Base-by-base conservation (phyloP, 2,329 filamentous ascomycete genomes). In the Cercospora sesami region DNA sequence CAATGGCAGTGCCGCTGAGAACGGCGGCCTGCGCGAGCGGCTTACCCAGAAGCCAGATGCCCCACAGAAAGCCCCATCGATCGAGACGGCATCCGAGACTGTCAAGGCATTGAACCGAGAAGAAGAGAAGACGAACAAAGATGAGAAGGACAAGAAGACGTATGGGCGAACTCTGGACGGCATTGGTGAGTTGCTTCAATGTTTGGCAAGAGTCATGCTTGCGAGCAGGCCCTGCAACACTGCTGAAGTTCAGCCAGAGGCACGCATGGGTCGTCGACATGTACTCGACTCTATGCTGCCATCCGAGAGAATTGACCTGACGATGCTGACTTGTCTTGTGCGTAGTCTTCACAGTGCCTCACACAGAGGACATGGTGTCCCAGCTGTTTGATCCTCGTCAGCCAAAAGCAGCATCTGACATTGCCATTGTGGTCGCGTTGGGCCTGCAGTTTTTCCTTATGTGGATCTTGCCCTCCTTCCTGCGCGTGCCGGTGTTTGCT, bases 281-380 rank as follows among this genome's bases (percentile, higher is more conserved):
- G 55, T 31, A 64, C 8, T 30, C 42, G 60, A 60, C 18, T 39
- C 48, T 8, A 42, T 55, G 21, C 48, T 42, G 55, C 60, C 6
- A 68, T 33, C 26, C 28, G 18, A 18, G 21, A 51, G 36, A n/a
- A 63, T 30, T 21, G 45, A 63, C 48, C 64, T 51, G 63, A 60
- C 68, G 70, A 66, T 67, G 71, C 75, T 77, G 73, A 78, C 75
- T 63, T 45, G 45, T 66, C 26, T 33, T 63, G 36, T 21, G 68
- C 67, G 59, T 76, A 98, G 95, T 97, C 75, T 99, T 99, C 79
- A 91, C 93, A 67, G 95, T 99, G 64, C 95, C 95, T 59, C 90
- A 93, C 70, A 99, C 95, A 66, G 93, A 97, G 84, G 95, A 99
- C 82, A 98, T 99, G 95, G 94, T 99, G 74, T 96, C 94, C 62